Evolutionary conservation across 1,139 yeast species (phyloP), one percentile per base, ranked within the genome.

Genomic region (Yamadazyma mexicana): DNA sequence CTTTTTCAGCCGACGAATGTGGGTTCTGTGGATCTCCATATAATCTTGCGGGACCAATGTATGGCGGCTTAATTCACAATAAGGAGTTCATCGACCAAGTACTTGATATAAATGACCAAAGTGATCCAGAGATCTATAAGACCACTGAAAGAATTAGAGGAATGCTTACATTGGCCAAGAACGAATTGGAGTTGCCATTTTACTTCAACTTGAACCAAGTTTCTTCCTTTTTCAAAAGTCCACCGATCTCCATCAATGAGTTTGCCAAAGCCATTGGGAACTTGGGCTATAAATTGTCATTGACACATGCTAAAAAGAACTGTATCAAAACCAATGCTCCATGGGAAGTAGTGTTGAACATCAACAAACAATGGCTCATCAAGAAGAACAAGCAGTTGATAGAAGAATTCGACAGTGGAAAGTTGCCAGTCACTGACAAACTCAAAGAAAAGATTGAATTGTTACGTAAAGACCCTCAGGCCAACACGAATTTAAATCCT

Each of bases 11-110:
- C 0, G 71, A 78, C 4, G 59, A 69, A 35, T 94, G 98, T 64
- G 57, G 69, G 31, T 82, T 72, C 60, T 92, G 98, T 64, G 84
- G 79, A 1, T 74, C 73, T 41, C 71, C 77, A 4, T 78, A 78
- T 56, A 95, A 86, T 56, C 60, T 92, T 31, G 92, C 94, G 2
- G 99, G 99, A 1, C 99, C 99, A 41, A 87, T 92, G 96, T 92
- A 95, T 85, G 87, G 79, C 9, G 96, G 94, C 0, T 69, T 74
- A 2, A 64, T 92, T 39, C 98, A 91, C 55, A 75, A 83, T 55
- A 59, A 61, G 26, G 77, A 73, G 15, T 92, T 89, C 52, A 70
- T 92, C 34, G 73, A 79, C 27, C 75, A 71, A 49, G 73, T 91
- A 35, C 67, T 87, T 40, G 69, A 73, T 16, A 66, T 84, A 33